Evolutionary conservation across 2,329 filamentous ascomycete species (phyloP), one percentile per base, ranked within the genome.

Genomic region (Stagonosporopsis vannaccii): DNA sequence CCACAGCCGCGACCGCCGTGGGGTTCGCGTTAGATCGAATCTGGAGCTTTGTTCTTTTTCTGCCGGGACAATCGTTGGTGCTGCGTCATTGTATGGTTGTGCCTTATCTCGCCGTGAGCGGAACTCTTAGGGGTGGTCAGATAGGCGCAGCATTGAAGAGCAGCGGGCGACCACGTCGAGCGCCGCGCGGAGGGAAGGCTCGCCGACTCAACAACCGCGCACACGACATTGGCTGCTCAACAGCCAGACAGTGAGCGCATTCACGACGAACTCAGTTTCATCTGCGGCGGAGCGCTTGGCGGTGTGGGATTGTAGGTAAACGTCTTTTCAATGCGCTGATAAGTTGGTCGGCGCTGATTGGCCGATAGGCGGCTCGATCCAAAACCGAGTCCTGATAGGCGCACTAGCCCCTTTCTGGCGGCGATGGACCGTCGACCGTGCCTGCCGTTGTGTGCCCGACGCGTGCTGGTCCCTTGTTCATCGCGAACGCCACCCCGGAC

Each of bases 1-100:
- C 65, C 66, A 70, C 70, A 69, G 66, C 63, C 67, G 65, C 66
- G 63, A 65, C 53, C 59, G 67, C 64, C 72, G 73, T 75, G 73
- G 73, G 73, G 73, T 75, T 68, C 63, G 68, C 64, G 60, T 65
- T 62, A 62, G 70, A 71, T 70, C 58, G 65, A n/a, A 44, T 46
- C 49, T 58, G 62, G 64, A 68, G 71, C 67, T 66, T 69, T 71
- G 65, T 70, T 73, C 61, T 63, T 66, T 65, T 70, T 68, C 60
- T 67, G 61, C 62, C 65, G 67, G 64, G 60, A 58, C 51, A 51
- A 60, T 61, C 48, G 49, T 22, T 59, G 51, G 35, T 41, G 59
- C 50, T 63, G 67, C 70, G 71, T 72, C 72, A 73, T 66, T 56
- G 62, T 59, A 51, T 53, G 59, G 51, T 50, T 50, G 56, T 53